phyloP scores from a whole-genome alignment of 306 rosid species.

The Prosopis cineraria region DNA sequence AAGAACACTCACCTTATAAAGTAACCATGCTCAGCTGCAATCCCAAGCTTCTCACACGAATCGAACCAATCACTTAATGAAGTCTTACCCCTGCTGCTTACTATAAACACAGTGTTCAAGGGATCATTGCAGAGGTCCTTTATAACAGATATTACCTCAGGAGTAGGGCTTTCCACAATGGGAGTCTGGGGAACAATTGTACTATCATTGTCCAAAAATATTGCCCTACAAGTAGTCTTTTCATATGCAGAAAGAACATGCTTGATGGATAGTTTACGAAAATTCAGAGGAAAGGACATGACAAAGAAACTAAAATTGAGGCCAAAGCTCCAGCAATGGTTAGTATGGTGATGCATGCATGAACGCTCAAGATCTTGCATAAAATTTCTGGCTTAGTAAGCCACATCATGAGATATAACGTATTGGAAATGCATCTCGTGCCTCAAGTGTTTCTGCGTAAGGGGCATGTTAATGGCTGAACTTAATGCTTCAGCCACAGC shows the following conservation, averaged over 20 bases:
- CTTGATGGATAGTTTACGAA: slow-evolving; percentile 54
- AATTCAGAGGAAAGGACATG: slow-evolving; percentile 70
- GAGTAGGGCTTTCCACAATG: slow-evolving; percentile 47
- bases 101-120: slow-evolving; percentile 68
- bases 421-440: slow-evolving; percentile 63
- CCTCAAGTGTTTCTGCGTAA: slow-evolving; percentile 58
- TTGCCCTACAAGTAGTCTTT: slow-evolving; percentile 57
- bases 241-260: slow-evolving; percentile 52
- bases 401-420: slow-evolving; percentile 67
- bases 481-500: slow-evolving; percentile 70
- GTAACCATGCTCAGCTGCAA: slow-evolving; percentile 87
- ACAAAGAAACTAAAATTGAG: slow-evolving; percentile 62
- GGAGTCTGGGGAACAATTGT: slow-evolving; percentile 57
- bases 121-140: slow-evolving; percentile 63
- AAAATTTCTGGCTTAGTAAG: slow-evolving; percentile 69
- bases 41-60: slow-evolving; percentile 66
- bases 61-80: slow-evolving; percentile 58
- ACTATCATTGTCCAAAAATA: slow-evolving; percentile 77
- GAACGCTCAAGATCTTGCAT: slow-evolving; percentile 61
- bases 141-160: slow-evolving; percentile 63
- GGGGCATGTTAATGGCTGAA: slow-evolving; percentile 54
- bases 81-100: slow-evolving; percentile 64
- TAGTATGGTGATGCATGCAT: slow-evolving; percentile 57
- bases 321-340: slow-evolving; percentile 69
- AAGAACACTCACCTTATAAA: slow-evolving; percentile 55